phyloP scores from a whole-genome alignment of 768 basidiomycete genomes.

The Mycena polygramma region DNA sequence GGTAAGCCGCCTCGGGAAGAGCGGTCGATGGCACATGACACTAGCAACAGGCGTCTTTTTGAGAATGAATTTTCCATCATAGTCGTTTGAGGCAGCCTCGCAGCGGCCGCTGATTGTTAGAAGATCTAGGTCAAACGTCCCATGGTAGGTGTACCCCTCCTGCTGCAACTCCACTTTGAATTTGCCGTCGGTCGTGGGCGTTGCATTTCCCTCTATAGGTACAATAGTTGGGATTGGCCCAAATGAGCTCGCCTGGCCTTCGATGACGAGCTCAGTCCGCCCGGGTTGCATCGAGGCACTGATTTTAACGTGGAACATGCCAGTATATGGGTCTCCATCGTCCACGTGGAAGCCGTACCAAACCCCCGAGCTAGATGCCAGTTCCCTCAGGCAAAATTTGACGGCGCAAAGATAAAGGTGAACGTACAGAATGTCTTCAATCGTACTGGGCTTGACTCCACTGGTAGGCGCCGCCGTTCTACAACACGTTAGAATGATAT shows the following conservation, averaged over 20 bases:
- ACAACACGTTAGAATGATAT: too few species aligned
- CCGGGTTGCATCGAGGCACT: not conserved
- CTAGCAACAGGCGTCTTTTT: slow-evolving; percentile 6
- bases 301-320: slow-evolving; percentile 22
- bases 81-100: not conserved
- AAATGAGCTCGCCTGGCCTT: slow-evolving; percentile 1
- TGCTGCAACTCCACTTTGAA: slow-evolving; percentile 1
- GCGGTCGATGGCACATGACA: slow-evolving; percentile 25
- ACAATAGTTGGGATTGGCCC: not conserved
- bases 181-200: slow-evolving; percentile 1
- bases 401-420: not conserved
- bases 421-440: not conserved
- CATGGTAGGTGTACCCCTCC: not conserved
- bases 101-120: not conserved
- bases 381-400: too few species aligned
- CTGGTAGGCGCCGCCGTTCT: too few species aligned
- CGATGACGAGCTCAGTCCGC: slow-evolving; percentile 2
- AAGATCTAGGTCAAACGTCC: not conserved
- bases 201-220: not conserved
- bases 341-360: slow-evolving; percentile 19
- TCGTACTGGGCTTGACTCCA: too few species aligned
- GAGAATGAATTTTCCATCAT: not conserved
- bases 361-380: slow-evolving; percentile 1
- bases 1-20: not conserved
- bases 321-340: not conserved